Percentiles rank a stretch among this genome's conserved stretches.
These are phyloP conservation scores for Geotrichum bryndzae DNA, from an alignment of 1,139 yeast genomes.

Conservation along the genomic window DNA sequence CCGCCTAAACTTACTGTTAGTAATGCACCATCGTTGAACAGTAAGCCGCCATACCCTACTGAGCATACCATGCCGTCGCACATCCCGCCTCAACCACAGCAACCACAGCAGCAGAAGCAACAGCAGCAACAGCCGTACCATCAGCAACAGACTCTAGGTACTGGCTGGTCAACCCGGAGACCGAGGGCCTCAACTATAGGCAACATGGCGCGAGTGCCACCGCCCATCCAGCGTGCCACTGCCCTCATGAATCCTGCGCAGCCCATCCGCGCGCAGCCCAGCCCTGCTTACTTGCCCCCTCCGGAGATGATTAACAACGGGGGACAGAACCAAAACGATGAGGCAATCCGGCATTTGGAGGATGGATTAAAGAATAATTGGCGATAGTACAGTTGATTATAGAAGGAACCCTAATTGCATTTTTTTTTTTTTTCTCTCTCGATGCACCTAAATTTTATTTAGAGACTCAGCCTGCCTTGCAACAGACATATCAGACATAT, in stretches of 20 bases:
- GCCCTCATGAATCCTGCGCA: constrained; percentile 38
- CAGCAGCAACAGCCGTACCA: not conserved
- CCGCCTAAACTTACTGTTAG: constrained; percentile 5
- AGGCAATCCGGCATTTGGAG: constrained; percentile 9
- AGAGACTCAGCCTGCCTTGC: too few relatives aligned
- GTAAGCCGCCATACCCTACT: not conserved
- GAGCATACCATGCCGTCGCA: not conserved
- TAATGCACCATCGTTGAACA: not conserved
- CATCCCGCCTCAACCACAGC: constrained; percentile 1
- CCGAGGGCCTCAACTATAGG: constrained; percentile 40
- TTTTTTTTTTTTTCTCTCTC: not conserved
- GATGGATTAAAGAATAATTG: constrained; percentile 10
- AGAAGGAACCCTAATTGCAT: not conserved
- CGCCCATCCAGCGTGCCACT: constrained; percentile 40
- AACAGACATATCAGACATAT: too few relatives aligned
- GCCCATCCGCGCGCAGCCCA: constrained; percentile 37
- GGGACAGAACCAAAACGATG: constrained; percentile 18
- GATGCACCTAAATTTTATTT: too few relatives aligned
- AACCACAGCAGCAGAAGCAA: not conserved
- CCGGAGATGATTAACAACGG: constrained; percentile 27
- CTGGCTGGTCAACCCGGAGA: constrained; percentile 25
- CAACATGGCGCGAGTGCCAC: constrained; percentile 38
- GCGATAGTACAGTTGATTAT: not conserved
- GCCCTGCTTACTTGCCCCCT: constrained; percentile 41
- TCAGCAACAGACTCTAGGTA: not conserved